Conservation (phyloP, 805 yeast species). For the Candida namnaoensis region DNA sequence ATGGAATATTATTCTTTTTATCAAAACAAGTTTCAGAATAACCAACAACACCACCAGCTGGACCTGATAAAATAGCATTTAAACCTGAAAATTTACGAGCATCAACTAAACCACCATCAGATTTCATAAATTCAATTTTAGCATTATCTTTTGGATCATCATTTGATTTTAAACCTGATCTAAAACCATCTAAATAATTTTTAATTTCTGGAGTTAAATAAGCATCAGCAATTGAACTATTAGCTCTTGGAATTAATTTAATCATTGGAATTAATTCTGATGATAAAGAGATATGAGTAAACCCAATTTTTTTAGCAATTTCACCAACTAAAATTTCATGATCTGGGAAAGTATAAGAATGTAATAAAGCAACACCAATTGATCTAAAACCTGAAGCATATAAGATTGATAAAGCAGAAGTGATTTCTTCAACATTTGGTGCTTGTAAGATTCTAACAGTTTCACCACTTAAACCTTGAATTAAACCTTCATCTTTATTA, state of each 20-base stretch:
- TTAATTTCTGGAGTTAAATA: constrained; percentile 74
- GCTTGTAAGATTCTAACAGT: constrained; percentile 44
- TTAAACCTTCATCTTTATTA: constrained; percentile 22
- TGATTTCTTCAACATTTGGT: constrained; percentile 39
- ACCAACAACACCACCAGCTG: constrained; percentile 98
- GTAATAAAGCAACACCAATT: constrained; percentile 63
- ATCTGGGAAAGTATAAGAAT: constrained; percentile 62
- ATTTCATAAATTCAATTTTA: constrained; percentile 81
- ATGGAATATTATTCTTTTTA: constrained; percentile 42
- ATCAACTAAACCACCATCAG: constrained; percentile 91
- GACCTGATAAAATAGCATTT: constrained; percentile 86
- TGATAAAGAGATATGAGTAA: constrained; percentile 59
- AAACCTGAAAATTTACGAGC: constrained; percentile 80
- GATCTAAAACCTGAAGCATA: constrained; percentile 55
- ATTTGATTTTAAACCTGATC: constrained; percentile 40
- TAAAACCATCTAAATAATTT: constrained; percentile 53
- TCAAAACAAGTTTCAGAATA: constrained; percentile 76
- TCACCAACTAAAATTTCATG: constrained; percentile 57
- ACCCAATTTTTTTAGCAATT: constrained; percentile 60
- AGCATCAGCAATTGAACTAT: constrained; percentile 75
- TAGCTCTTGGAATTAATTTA: constrained; percentile 65
- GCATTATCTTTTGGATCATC: constrained; percentile 34
- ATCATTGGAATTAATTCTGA: constrained; percentile 72
- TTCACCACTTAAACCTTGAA: constrained; percentile 62
- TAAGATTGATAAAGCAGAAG: constrained; percentile 30